These are phyloP conservation scores for Lipomyces japonicus DNA, from an alignment of 805 yeast species.

Conservation along the genomic window DNA sequence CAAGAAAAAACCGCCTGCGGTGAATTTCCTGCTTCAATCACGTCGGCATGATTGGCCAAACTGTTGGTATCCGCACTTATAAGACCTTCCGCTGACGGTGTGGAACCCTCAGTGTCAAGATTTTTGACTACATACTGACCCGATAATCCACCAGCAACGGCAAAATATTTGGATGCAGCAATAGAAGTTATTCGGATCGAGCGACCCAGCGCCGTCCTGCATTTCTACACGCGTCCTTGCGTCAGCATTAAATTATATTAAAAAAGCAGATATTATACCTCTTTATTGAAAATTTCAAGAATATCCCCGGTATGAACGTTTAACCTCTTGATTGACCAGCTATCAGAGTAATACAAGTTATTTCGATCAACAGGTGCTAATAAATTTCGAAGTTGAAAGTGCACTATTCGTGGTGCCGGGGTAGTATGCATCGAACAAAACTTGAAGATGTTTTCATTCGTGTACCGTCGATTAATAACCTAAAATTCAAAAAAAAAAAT, in stretches of 20 bases:
- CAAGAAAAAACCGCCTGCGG: slow-evolving; percentile 46
- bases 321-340: slow-evolving; percentile 30
- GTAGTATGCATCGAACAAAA: slow-evolving; percentile 14
- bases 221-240: slow-evolving; percentile 13
- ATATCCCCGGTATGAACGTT: slow-evolving; percentile 33
- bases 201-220: slow-evolving; percentile 23
- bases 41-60: slow-evolving; percentile 49
- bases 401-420: slow-evolving; percentile 50
- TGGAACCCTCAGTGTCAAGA: slow-evolving; percentile 27
- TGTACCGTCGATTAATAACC: slow-evolving; percentile 8
- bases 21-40: slow-evolving; percentile 32
- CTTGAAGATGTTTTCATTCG: slow-evolving; percentile 14
- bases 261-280: slow-evolving; percentile 10
- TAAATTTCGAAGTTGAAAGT: slow-evolving; percentile 55
- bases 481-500: not conserved
- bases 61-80: slow-evolving; percentile 48
- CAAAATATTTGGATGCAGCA: slow-evolving; percentile 42
- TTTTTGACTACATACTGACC: slow-evolving; percentile 48
- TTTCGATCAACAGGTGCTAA: slow-evolving; percentile 42
- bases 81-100: slow-evolving; percentile 36
- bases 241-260: slow-evolving; percentile 17
- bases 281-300: slow-evolving; percentile 7
- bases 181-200: slow-evolving; percentile 47
- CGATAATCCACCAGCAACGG: slow-evolving; percentile 53
- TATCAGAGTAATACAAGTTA: slow-evolving; percentile 33